Percentiles rank a stretch among this genome's conserved stretches.
Evolutionary conservation across 2,329 filamentous ascomycete species (phyloP).

Genomic region (Balansia obtecta): DNA sequence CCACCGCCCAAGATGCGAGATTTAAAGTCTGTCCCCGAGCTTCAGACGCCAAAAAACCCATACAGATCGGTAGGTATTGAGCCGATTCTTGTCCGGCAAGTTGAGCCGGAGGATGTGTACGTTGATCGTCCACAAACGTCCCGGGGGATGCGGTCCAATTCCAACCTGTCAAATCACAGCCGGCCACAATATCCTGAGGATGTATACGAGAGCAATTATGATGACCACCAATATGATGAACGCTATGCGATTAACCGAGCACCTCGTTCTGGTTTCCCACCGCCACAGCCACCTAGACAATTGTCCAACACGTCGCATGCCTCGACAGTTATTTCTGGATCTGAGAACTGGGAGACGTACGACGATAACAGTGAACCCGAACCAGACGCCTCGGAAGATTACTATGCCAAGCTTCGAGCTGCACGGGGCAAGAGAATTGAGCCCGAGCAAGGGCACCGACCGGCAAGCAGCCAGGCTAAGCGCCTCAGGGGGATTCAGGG

Average conservation of each 20-base stretch:
- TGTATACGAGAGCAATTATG: slow-evolving; percentile 19
- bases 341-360: slow-evolving; percentile 97
- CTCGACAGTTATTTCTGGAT: slow-evolving; percentile 67
- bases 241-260: slow-evolving; percentile 30
- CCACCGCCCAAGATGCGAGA: slow-evolving; percentile 92
- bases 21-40: slow-evolving; percentile 40
- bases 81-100: slow-evolving; percentile 44
- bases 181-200: slow-evolving; percentile 26
- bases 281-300: slow-evolving; percentile 43
- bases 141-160: slow-evolving; percentile 25
- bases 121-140: slow-evolving; percentile 43
- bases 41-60: slow-evolving; percentile 36
- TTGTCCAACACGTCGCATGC: slow-evolving; percentile 54
- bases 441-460: slow-evolving; percentile 33
- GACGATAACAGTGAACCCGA: slow-evolving; percentile 72
- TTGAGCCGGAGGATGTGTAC: slow-evolving; percentile 75
- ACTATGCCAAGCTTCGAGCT: slow-evolving; percentile 66
- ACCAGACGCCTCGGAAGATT: slow-evolving; percentile 62
- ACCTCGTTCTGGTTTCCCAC: slow-evolving; percentile 23
- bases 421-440: slow-evolving; percentile 52
- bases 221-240: slow-evolving; percentile 16
- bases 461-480: slow-evolving; percentile 34
- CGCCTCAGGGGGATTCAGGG: slow-evolving; percentile 38
- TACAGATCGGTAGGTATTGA: slow-evolving; percentile 36
- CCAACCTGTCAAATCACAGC: slow-evolving; percentile 24